Evolutionary conservation across 306 rosid species (phyloP), one percentile per base, ranked within the genome.

Genomic region (Potentilla sterilis): DNA sequence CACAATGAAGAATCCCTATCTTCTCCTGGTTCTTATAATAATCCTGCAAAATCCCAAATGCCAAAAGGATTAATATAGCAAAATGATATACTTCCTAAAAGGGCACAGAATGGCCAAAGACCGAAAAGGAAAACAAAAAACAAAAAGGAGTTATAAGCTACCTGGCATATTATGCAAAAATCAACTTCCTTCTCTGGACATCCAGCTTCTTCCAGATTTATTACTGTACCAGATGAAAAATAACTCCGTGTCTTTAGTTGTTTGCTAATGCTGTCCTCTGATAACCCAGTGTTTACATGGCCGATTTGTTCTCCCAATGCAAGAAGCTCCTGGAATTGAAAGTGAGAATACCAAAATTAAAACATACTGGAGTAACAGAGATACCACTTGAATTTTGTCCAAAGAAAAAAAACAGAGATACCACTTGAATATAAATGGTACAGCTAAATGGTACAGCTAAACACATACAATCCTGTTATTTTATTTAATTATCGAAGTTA

Each of bases 271-370:
- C 78, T 69, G 73, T 92, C 96, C 89, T 96, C 93, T 0, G 98
- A 75, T 62, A 96, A 79, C 68, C 99, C 98, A 0, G 93, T 92
- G 89, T 76, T 90, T 66, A 96, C 99, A 46, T 81, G 87, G 67
- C 99, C 99, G 61, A 96, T 96, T 70, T 90, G 88, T 85, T 96
- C 99, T 59, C 97, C 99, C 81, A 96, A 75, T 49, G 96, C 98
- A 78, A 96, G 98, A 83, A 96, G 98, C 67, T 96, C 99, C 99
- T 96, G 87, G 41, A 51, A 21, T 28, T 28, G 59, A 13, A 63
- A 52, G 54, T 79, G 73, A 43, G 48, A 79, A 61, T 79, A 62
- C 55, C 75, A 82, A 74, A 74, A 69, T 77, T 69, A 57, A 40
- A 84, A 52, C 3, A 42, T 14, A 43, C 16, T 67, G 32, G 40